Base-by-base conservation (phyloP, 176 grass and related monocot genomes). In the Carex littledalei region DNA sequence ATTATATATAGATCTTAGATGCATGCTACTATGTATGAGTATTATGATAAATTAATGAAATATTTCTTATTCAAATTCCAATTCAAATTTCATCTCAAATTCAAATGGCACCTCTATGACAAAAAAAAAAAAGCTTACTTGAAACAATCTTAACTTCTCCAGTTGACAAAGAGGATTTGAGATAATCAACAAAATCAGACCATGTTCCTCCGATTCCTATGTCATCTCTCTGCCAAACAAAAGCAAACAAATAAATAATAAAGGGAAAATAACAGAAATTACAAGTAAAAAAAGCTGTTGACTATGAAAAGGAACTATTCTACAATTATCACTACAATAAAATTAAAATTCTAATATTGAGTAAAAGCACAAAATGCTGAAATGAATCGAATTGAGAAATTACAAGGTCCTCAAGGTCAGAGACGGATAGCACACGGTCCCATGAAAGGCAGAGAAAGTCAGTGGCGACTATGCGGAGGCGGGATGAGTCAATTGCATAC, bases 171-270 rank as follows among this genome's bases (percentile, higher is more conserved):
- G 91, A 90, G 1, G 93, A 94, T 80, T 84, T 84, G 81, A 98
- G 84, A 63, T 95, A 95, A 52, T 92, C 90, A 77, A 95, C 52
- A 82, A 98, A 95, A 56, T 98, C 93, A 10, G 88, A 84, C 85
- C 88, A 95, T n/a, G 92, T 90, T 61, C 96, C 91, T 50, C 88
- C 91, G 68, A 98, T 90, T 63, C 93, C 96, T 84, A 98, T 88
- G 55, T 89, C 93, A 78, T 95, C 93, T 89, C 90, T 93, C 93
- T 98, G 77, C 24, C 8, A 35, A 77, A 53, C 13, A 24, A 67
- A 87, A 69, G 35, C 16, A 54, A 5, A 47, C 7, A 80, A 31
- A 54, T 21, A 34, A 87, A 29, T 22, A 67, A 22, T 41, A 49
- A 55, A 84, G 0, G 45, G 1, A 47, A 47, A 67, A 22, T 18